Conservation (phyloP, 2,329 filamentous ascomycete genomes). For the Ceratocystis papillata region DNA sequence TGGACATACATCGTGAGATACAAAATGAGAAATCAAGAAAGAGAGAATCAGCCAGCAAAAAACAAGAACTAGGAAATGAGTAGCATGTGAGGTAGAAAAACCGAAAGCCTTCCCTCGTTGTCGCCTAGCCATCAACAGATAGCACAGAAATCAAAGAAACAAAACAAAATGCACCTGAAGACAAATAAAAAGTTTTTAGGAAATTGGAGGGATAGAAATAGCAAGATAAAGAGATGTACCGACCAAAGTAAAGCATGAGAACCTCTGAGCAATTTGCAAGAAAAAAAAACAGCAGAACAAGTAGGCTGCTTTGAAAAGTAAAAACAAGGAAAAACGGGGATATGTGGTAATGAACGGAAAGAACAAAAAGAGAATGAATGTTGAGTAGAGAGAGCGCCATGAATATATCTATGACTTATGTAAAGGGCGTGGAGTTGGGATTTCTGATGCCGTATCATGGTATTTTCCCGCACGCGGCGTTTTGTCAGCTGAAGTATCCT, state of each 20-base stretch:
- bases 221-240: neutral
- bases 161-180: slow-evolving; percentile 2
- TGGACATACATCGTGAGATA: slow-evolving; percentile 6
- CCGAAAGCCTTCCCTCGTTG: neutral
- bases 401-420: slow-evolving; percentile 11
- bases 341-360: neutral
- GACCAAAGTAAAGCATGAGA: too few species aligned
- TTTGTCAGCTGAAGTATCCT: slow-evolving; percentile 13
- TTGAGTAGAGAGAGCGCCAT: neutral
- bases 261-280: too few species aligned
- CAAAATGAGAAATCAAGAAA: neutral
- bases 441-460: neutral
- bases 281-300: too few species aligned
- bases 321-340: neutral
- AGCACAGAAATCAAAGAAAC: slow-evolving; percentile 3
- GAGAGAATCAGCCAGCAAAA: neutral
- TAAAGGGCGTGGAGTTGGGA: slow-evolving; percentile 19
- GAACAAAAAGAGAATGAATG: neutral
- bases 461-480: slow-evolving; percentile 20
- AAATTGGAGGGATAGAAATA: neutral
- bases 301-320: too few species aligned
- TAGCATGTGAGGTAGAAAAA: neutral
- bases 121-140: neutral
- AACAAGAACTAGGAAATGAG: neutral
- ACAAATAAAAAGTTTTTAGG: neutral